Evolutionary conservation across 2,329 filamentous ascomycete species (phyloP).

Genomic region (Sarocladiaceae sp.): DNA sequence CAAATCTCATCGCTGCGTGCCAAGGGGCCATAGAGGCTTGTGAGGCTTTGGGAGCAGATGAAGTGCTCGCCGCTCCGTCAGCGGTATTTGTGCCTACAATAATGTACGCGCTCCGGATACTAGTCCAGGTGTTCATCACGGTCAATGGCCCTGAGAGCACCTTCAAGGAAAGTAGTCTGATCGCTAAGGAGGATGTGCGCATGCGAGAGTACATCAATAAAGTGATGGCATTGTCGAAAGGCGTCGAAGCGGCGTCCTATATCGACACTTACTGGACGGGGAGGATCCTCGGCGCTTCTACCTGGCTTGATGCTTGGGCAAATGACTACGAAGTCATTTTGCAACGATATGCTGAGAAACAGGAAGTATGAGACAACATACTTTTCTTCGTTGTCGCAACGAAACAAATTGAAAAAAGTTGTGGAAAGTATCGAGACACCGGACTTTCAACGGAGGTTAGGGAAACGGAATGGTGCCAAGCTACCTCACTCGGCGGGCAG

Average conservation of each 20-base stretch:
- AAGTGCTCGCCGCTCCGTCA: background rate
- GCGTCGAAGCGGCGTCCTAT: background rate
- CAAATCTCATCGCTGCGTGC: background rate
- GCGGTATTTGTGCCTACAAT: background rate
- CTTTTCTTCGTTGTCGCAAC: no score
- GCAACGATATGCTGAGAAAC: background rate
- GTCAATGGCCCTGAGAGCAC: background rate
- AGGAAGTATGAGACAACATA: no score
- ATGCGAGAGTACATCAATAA: slow-evolving; percentile 2
- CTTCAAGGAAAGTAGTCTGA: background rate
- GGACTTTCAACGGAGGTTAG: no score
- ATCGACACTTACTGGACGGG: slow-evolving; percentile 6
- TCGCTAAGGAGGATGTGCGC: background rate
- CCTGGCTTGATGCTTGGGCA: slow-evolving; percentile 1
- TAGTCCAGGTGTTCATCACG: background rate
- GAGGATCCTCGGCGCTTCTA: background rate
- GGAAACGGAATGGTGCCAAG: no score
- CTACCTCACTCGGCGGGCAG: no score
- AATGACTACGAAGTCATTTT: slow-evolving; percentile 7
- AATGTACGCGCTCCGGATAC: background rate
- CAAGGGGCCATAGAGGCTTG: background rate
- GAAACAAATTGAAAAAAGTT: no score
- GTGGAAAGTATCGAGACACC: no score
- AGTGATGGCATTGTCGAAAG: background rate
- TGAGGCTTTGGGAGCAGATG: background rate